Conservation (phyloP, 2,329 filamentous ascomycete genomes). For the Pseudopithomyces maydicus region DNA sequence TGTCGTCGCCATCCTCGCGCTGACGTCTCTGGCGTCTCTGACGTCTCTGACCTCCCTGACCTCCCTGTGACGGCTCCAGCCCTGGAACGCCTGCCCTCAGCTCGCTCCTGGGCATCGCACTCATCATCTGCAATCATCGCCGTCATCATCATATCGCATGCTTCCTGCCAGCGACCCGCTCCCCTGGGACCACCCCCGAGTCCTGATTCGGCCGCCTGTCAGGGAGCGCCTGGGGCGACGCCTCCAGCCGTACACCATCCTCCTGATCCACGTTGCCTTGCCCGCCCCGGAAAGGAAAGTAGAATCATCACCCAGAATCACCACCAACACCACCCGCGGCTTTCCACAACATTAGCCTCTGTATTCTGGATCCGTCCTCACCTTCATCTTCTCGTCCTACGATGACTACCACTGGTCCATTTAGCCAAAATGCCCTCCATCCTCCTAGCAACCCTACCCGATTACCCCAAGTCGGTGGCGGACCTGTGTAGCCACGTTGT, state of each 20-base stretch:
- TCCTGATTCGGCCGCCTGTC: not conserved
- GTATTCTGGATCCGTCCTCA: no score
- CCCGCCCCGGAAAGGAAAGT: no score
- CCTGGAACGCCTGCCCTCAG: not conserved
- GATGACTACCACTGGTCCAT: conserved; percentile 14
- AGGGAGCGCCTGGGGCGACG: not conserved
- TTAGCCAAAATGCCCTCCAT: conserved; percentile 18
- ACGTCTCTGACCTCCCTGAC: conserved; percentile 3
- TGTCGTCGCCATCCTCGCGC: not conserved
- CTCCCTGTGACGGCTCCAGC: not conserved
- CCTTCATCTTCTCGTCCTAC: not conserved
- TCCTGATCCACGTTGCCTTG: not conserved
- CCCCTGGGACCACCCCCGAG: not conserved
- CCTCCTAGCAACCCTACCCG: not conserved
- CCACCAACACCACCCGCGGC: not conserved
- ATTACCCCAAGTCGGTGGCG: not conserved
- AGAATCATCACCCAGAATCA: no score
- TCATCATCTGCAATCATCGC: no score
- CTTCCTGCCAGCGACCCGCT: conserved; percentile 4
- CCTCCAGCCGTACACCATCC: not conserved
- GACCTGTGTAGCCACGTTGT: not conserved
- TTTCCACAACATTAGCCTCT: not conserved
- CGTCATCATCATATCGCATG: conserved; percentile 3
- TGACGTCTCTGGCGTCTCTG: conserved; percentile 4
- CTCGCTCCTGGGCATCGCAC: not conserved